These are phyloP conservation scores for Vitis rupestris DNA, from an alignment of 164 flowering plant species.

Conservation along the genomic window DNA sequence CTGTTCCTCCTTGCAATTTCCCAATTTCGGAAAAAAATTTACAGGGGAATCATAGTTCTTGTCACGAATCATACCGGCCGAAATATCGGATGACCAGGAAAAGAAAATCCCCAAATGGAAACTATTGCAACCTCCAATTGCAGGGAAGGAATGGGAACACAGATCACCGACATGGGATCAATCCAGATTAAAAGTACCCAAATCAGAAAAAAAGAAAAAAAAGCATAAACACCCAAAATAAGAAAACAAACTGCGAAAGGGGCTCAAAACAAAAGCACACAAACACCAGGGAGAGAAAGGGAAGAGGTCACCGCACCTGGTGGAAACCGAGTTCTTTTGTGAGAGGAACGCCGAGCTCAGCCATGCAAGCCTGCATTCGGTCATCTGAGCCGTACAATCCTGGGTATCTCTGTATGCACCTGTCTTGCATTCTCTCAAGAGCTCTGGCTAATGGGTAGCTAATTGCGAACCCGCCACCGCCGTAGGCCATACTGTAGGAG, in stretches of 20 bases:
- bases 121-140: too few relatives aligned
- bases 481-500: slow-evolving; percentile 74
- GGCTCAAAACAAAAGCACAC: background rate
- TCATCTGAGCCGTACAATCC: slow-evolving; percentile 72
- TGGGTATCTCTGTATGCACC: slow-evolving; percentile 67
- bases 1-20: too few relatives aligned
- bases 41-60: too few relatives aligned
- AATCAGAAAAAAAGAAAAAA: slow-evolving; percentile 1
- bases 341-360: slow-evolving; percentile 83
- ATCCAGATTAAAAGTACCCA: too few relatives aligned
- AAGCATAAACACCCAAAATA: too few relatives aligned
- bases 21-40: too few relatives aligned
- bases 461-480: slow-evolving; percentile 78
- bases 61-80: too few relatives aligned
- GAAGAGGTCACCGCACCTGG: slow-evolving; percentile 40
- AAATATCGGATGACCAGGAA: too few relatives aligned
- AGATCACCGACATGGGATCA: too few relatives aligned
- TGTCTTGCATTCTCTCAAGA: slow-evolving; percentile 57
- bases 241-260: too few relatives aligned
- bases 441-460: slow-evolving; percentile 67
- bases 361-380: slow-evolving; percentile 82
- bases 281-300: background rate
- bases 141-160: too few relatives aligned
- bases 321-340: slow-evolving; percentile 75
- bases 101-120: too few relatives aligned